Evolutionary conservation across 768 basidiomycete species (phyloP).

Genomic region (Coprinellus micaceus): DNA sequence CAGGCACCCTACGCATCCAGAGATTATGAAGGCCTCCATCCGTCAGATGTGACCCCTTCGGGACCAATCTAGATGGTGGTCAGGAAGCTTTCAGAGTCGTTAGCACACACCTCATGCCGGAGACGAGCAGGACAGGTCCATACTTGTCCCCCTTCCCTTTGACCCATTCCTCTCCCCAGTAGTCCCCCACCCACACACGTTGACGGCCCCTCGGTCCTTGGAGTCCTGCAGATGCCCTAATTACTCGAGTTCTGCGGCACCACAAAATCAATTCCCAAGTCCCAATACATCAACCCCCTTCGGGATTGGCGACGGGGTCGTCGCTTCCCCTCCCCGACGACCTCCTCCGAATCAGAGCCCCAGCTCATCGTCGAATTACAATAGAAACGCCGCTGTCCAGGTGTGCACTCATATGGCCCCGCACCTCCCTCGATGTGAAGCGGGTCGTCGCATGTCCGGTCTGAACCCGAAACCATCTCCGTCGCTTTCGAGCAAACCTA

Average conservation of each 20-base stretch:
- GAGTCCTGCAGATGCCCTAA: conserved; percentile 4
- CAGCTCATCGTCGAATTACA: neutral
- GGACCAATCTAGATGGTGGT: neutral
- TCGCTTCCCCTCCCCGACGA: conserved; percentile 36
- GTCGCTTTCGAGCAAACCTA: conserved; percentile 14
- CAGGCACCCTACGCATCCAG: conserved; percentile 7
- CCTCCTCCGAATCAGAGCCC: conserved; percentile 22
- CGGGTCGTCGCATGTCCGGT: conserved; percentile 25
- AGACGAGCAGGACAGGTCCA: conserved; percentile 6
- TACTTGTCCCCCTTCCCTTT: conserved; percentile 4
- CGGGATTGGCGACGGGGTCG: conserved; percentile 13
- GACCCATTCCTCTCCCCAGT: conserved; percentile 20
- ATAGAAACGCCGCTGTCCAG: neutral
- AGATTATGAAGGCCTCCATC: conserved; percentile 6
- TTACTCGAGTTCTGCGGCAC: conserved; percentile 4
- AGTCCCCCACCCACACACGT: conserved; percentile 7
- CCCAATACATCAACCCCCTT: conserved; percentile 33
- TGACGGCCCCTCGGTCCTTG: neutral
- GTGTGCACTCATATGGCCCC: conserved; percentile 11
- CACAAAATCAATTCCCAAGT: conserved; percentile 37
- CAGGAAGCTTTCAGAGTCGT: conserved; percentile 10
- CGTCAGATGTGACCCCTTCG: neutral
- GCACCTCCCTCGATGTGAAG: conserved; percentile 17
- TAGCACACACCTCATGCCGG: neutral
- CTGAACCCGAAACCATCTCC: conserved; percentile 30